A percentile compares a stretch with the other conserved stretches of the same genome.
Evolutionary conservation across 345 rosid genomes (phyloP).

Genomic region (Eucalyptus microcorys): DNA sequence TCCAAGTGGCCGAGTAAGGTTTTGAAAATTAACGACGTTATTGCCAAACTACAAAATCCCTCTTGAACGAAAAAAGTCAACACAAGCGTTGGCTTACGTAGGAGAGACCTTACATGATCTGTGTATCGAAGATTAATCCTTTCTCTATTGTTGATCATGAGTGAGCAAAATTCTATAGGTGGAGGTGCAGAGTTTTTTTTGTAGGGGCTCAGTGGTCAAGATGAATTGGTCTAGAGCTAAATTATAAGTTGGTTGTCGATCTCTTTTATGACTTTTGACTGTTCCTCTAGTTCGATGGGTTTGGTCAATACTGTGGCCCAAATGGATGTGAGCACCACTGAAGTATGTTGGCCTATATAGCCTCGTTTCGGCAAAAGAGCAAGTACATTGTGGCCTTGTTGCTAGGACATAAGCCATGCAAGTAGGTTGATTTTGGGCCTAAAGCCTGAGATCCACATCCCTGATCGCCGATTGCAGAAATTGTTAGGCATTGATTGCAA

Average conservation of each 20-base stretch:
- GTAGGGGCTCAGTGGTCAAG: background rate
- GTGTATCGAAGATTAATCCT: background rate
- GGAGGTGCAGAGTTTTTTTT: background rate
- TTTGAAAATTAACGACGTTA: background rate
- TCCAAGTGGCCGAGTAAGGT: background rate
- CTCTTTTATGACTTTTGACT: background rate
- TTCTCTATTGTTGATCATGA: background rate
- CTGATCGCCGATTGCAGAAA: background rate
- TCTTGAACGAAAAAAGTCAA: background rate
- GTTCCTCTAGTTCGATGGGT: background rate
- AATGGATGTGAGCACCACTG: background rate
- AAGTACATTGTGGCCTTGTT: background rate
- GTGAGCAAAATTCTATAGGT: background rate
- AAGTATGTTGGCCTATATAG: background rate
- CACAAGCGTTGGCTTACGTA: background rate
- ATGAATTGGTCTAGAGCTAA: background rate
- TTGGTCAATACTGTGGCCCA: background rate
- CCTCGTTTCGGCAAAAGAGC: background rate
- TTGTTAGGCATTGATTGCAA: background rate
- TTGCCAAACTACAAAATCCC: background rate
- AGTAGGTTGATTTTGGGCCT: background rate
- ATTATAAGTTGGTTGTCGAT: background rate
- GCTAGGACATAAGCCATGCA: background rate
- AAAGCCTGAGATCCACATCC: background rate
- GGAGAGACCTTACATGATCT: background rate